Percentiles rank a stretch among this genome's conserved stretches.
phyloP scores from a whole-genome alignment of 139 green algal genomes.

The Volvox reticuliferus region DNA sequence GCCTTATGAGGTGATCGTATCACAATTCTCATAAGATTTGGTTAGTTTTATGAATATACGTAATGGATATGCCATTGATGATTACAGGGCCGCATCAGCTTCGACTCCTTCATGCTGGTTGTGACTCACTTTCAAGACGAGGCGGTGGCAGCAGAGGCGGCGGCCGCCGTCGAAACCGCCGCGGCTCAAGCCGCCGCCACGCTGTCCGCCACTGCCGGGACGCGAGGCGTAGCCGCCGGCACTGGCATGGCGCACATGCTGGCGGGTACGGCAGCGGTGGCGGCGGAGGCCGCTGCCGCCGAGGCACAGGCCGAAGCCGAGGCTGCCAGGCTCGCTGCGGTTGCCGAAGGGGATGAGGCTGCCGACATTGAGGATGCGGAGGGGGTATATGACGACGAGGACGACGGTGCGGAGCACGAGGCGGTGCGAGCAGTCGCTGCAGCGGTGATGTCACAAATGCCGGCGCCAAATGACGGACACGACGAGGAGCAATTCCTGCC shows the following conservation, averaged over 20 bases:
- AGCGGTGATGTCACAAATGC: slow-evolving; percentile 1
- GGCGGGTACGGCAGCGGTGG: slow-evolving; percentile 12
- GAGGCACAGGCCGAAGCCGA: not conserved
- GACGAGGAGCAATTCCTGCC: slow-evolving; percentile 5
- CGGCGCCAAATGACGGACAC: not conserved
- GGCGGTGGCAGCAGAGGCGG: slow-evolving; percentile 28
- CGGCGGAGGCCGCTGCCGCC: not conserved
- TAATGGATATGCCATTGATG: too few relatives aligned
- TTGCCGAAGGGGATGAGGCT: not conserved
- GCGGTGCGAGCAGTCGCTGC: not conserved
- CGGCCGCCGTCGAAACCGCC: slow-evolving; percentile 31
- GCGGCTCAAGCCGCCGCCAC: slow-evolving; percentile 39
- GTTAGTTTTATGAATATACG: too few relatives aligned
- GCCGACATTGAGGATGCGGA: not conserved
- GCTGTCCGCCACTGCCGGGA: slow-evolving; percentile 14
- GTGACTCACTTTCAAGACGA: slow-evolving; percentile 52
- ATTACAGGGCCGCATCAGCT: slow-evolving; percentile 52
- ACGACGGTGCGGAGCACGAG: not conserved
- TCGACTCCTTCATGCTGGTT: slow-evolving; percentile 67
- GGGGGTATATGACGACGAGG: not conserved
- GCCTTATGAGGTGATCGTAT: too few relatives aligned
- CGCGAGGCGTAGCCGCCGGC: not conserved
- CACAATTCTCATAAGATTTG: too few relatives aligned
- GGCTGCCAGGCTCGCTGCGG: not conserved
- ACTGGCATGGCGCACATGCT: slow-evolving; percentile 43